Conservation (phyloP, 2,329 filamentous ascomycete species). For the Microsporum ferrugineum region DNA sequence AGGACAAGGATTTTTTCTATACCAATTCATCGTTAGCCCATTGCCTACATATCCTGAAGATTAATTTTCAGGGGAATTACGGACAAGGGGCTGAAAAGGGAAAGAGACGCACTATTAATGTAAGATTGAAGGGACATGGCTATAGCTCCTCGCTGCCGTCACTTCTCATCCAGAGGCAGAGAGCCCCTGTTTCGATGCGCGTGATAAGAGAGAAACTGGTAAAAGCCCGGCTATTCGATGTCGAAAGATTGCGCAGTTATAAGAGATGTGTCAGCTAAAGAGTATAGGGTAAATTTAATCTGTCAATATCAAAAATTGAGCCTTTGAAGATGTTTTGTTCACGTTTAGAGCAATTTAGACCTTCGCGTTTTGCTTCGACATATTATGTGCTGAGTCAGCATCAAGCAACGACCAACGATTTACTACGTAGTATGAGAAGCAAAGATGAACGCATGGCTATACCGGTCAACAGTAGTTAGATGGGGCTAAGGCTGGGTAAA, state of each 20-base stretch:
- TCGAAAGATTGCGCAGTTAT: not conserved
- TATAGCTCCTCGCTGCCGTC: not conserved
- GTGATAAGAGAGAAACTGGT: not conserved
- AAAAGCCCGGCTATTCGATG: too few relatives aligned
- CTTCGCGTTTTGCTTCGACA: not conserved
- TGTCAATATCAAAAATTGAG: not conserved
- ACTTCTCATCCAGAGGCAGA: not conserved
- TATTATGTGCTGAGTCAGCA: not conserved
- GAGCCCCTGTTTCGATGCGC: not conserved
- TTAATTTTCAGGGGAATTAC: not conserved
- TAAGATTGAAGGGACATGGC: slow-evolving; percentile 44
- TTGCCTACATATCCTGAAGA: not conserved
- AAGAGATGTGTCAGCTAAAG: not conserved
- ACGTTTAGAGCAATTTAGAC: not conserved
- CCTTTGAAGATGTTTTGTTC: not conserved
- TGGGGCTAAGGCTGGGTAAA: not conserved
- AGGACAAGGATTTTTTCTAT: slow-evolving; percentile 84
- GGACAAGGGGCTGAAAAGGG: not conserved
- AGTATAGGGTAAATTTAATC: not conserved
- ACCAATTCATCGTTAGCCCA: not conserved
- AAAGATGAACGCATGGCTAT: not conserved
- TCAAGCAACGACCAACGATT: not conserved
- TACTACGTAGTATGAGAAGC: not conserved
- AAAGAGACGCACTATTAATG: slow-evolving; percentile 38
- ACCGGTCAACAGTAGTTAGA: slow-evolving; percentile 1